Conservation (phyloP, 192 early-diverging fungal genomes). For the Coemansia sp. region DNA sequence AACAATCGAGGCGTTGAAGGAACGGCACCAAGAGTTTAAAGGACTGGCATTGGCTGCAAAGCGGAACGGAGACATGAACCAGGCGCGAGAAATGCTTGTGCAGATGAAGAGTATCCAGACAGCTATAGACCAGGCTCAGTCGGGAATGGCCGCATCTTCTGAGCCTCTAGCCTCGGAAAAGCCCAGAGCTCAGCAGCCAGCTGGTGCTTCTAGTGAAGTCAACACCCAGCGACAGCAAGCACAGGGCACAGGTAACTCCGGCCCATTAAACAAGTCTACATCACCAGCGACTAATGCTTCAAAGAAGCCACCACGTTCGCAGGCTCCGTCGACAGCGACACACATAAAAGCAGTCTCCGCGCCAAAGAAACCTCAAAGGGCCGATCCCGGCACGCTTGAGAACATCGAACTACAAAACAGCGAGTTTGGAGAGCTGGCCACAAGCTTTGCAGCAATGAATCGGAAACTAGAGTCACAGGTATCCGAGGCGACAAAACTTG, state of each 20-base stretch:
- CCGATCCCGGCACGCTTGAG: neutral
- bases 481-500: slow-evolving; percentile 29
- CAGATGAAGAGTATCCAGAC: slow-evolving; percentile 35
- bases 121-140: slow-evolving; percentile 4
- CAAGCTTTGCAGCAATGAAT: slow-evolving; percentile 31
- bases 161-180: slow-evolving; percentile 3
- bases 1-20: neutral
- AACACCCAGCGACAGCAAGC: neutral
- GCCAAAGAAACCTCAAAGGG: neutral
- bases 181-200: slow-evolving; percentile 16
- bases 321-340: neutral
- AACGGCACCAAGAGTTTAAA: slow-evolving; percentile 26
- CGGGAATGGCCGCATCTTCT: slow-evolving; percentile 4
- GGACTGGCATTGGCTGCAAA: slow-evolving; percentile 32
- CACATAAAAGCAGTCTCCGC: neutral
- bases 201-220: slow-evolving; percentile 15
- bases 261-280: neutral
- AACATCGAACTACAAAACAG: neutral
- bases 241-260: neutral
- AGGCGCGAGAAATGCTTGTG: slow-evolving; percentile 30
- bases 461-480: slow-evolving; percentile 22
- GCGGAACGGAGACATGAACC: slow-evolving; percentile 29
- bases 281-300: neutral
- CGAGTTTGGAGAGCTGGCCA: slow-evolving; percentile 4
- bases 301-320: neutral